Conservation (phyloP, 1,284 basidiomycete genomes). For the Papiliotrema flavescens region DNA sequence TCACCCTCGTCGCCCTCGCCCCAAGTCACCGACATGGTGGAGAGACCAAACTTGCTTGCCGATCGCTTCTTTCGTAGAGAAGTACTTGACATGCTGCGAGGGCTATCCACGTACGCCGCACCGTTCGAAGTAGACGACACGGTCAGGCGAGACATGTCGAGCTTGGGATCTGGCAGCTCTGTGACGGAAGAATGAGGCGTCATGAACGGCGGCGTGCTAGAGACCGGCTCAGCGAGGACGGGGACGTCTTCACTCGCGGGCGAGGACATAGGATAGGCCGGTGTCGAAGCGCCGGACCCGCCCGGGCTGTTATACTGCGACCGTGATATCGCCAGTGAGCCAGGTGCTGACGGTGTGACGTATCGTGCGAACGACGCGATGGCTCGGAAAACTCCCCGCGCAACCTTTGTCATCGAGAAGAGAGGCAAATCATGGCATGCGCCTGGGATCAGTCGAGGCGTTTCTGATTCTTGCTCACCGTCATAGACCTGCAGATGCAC, state of each 20-base stretch:
- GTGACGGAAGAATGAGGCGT: neutral
- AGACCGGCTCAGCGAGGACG: neutral
- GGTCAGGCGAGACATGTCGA: neutral
- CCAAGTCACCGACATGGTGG: neutral
- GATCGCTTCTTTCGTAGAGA: neutral
- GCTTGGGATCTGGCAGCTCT: neutral
- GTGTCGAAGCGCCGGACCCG: neutral
- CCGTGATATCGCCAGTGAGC: conserved; percentile 18
- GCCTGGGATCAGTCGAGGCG: conserved; percentile 39
- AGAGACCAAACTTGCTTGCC: neutral
- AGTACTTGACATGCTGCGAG: neutral
- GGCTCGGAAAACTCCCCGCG: conserved; percentile 36
- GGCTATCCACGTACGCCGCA: neutral
- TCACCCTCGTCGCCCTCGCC: neutral
- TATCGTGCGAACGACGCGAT: conserved; percentile 50
- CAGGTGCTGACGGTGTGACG: conserved; percentile 40
- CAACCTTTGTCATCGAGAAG: conserved; percentile 74
- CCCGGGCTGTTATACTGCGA: neutral
- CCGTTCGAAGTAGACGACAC: neutral
- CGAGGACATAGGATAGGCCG: neutral
- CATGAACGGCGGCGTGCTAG: neutral
- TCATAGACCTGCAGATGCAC: conserved; percentile 79
- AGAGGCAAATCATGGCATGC: conserved; percentile 63
- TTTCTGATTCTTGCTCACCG: conserved; percentile 26
- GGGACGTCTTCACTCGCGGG: neutral